Evolutionary conservation across 352 stramenopile genomes (phyloP).

Genomic region (Pythium aquatile): DNA sequence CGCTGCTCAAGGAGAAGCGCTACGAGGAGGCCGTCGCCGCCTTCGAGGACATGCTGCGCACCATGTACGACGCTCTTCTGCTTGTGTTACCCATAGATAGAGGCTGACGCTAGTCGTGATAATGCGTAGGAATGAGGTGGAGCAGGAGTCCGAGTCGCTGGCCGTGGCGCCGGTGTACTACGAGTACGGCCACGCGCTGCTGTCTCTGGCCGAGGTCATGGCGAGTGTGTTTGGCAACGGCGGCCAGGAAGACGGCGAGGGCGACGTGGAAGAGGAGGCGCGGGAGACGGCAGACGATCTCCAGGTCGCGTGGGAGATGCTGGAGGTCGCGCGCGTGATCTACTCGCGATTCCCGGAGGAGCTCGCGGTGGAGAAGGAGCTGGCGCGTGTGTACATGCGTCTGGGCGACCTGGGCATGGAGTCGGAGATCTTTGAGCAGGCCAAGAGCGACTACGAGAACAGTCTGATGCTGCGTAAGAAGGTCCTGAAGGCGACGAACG

Average conservation of each 20-base stretch:
- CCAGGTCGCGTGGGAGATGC: slow-evolving; percentile 85
- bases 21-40: slow-evolving; percentile 76
- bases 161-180: slow-evolving; percentile 52
- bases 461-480: slow-evolving; percentile 68
- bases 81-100: neutral
- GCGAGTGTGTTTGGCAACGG: slow-evolving; percentile 34
- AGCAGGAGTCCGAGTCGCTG: slow-evolving; percentile 69
- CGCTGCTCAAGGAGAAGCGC: slow-evolving; percentile 77
- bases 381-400: slow-evolving; percentile 77
- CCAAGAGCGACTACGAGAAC: slow-evolving; percentile 77
- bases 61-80: slow-evolving; percentile 39
- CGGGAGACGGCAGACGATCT: slow-evolving; percentile 63
- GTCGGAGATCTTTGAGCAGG: slow-evolving; percentile 78
- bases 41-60: slow-evolving; percentile 77
- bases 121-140: slow-evolving; percentile 48
- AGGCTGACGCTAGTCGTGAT: neutral
- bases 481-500: slow-evolving; percentile 59
- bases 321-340: slow-evolving; percentile 82
- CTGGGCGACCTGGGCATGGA: slow-evolving; percentile 81
- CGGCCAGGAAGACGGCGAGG: slow-evolving; percentile 29
- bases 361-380: slow-evolving; percentile 66
- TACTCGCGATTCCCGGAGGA: slow-evolving; percentile 73
- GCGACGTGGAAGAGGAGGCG: slow-evolving; percentile 58
- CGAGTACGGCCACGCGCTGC: slow-evolving; percentile 79
- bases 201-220: slow-evolving; percentile 60